Conservation (phyloP, 73 alveolate species). For the Paramecium bursaria region DNA sequence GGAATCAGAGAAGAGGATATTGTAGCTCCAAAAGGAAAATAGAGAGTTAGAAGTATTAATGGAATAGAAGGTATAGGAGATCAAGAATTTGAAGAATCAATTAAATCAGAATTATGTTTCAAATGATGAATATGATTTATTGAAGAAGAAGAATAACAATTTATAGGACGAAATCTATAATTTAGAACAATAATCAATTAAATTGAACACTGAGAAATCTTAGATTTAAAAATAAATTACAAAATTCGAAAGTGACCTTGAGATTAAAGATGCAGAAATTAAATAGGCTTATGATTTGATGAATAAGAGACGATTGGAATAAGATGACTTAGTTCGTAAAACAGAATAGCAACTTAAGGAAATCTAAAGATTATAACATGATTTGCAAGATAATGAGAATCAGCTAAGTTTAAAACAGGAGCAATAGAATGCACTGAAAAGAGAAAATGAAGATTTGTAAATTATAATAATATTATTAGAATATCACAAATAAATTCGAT, state of each 20-base stretch:
- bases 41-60: conserved; percentile 44
- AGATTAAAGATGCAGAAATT: conserved; percentile 24
- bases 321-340: conserved; percentile 10
- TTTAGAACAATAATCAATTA: conserved; percentile 16
- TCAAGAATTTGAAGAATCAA: conserved; percentile 6
- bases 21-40: background rate
- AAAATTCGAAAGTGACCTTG: conserved; percentile 10
- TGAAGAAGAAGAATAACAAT: conserved; percentile 5
- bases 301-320: conserved; percentile 33
- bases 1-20: background rate
- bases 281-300: conserved; percentile 10
- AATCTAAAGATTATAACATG: conserved; percentile 7
- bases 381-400: background rate
- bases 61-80: conserved; percentile 17
- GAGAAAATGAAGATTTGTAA: conserved; percentile 54
- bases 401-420: conserved; percentile 8
- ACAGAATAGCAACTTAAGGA: background rate
- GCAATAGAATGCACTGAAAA: conserved; percentile 21
- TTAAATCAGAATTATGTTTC: conserved; percentile 24
- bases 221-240: conserved; percentile 11
- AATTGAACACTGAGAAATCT: conserved; percentile 9
- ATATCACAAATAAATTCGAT: background rate
- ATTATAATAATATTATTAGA: too few relatives aligned
- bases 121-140: conserved; percentile 6
- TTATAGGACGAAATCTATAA: conserved; percentile 25